Evolutionary conservation across 495 filamentous ascomycete genomes (phyloP), one percentile per base, ranked within the genome.

Genomic region (Aspergillus indologenus): DNA sequence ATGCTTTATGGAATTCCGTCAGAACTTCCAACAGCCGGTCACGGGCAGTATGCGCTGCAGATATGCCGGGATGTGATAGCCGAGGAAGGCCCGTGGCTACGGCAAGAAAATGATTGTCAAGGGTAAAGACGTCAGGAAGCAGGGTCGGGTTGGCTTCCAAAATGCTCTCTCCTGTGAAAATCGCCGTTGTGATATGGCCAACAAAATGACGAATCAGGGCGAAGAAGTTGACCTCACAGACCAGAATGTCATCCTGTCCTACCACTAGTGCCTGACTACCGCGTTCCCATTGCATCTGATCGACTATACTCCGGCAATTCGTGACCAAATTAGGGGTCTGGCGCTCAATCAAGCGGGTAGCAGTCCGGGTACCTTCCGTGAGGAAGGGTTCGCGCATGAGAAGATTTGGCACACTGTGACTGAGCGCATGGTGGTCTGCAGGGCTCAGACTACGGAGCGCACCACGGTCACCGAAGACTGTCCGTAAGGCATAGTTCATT

Each of bases 211-310:
- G 73, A 40, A 87, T 68, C 5, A 88, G 77, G 14, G 75, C 67
- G 59, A 82, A 78, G 5, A 87, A 68, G 46, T 76, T 75, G 14
- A 76, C 74, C 58, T 85, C 80, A 23, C 80, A 81, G 21, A 73
- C 64, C 19, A 58, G 62, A 43, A 66, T 67, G 55, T 71, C 69
- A 34, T 53, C 66, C 15, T 52, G 57, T 21, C 75, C 66, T 0
- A 72, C 67, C 6, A 75, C 60, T 15, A 66, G 64, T 1, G 79
- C 72, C 4, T 71, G 62, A 20, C 73, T 76, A 20, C 61, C 66
- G 6, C 83, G 80, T 65, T 89, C 86, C 86, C 86, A 88, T 0
- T 68, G 70, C 55, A 73, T 73, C 60, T 87, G 81, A 60, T 90
- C 86, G 23, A 88, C 81, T 5, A 79, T 64, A 47, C 83, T 84